phyloP scores from a whole-genome alignment of 2,329 filamentous ascomycete species.

The Graphilbum sp. region DNA sequence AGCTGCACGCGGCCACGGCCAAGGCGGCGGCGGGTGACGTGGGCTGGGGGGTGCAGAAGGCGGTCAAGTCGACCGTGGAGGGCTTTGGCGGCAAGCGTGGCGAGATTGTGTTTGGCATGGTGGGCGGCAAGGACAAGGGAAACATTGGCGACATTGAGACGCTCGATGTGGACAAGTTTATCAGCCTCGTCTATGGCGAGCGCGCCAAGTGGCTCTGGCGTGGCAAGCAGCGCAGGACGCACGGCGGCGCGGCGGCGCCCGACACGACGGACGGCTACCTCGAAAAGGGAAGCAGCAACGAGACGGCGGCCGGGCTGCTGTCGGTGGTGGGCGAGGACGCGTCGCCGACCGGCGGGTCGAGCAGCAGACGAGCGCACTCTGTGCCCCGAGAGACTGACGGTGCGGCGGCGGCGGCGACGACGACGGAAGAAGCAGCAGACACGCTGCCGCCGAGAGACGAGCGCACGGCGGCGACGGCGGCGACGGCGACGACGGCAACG shows the following conservation, averaged over 20 bases:
- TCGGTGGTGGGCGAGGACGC: too few relatives aligned
- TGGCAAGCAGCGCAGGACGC: constrained; percentile 62
- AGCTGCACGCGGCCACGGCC: constrained; percentile 66
- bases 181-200: constrained; percentile 63
- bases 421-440: not conserved
- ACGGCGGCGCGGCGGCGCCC: constrained; percentile 13
- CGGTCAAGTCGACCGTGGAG: constrained; percentile 87
- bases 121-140: constrained; percentile 70
- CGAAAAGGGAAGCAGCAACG: constrained; percentile 8
- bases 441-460: constrained; percentile 27
- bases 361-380: constrained; percentile 24
- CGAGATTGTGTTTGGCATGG: constrained; percentile 91
- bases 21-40: constrained; percentile 81
- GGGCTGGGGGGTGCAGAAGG: constrained; percentile 80
- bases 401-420: not conserved
- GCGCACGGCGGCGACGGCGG: too few relatives aligned
- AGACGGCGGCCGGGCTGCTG: not conserved
- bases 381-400: constrained; percentile 1
- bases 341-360: constrained; percentile 25
- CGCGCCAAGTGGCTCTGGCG: constrained; percentile 89
- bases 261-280: constrained; percentile 13
- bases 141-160: constrained; percentile 90
- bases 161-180: constrained; percentile 70
- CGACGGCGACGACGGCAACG: too few relatives aligned
- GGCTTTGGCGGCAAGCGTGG: constrained; percentile 88